These are phyloP conservation scores for Stachybotrys chlorohalonatus DNA, from an alignment of 2,329 filamentous ascomycete genomes.

Conservation along the genomic window DNA sequence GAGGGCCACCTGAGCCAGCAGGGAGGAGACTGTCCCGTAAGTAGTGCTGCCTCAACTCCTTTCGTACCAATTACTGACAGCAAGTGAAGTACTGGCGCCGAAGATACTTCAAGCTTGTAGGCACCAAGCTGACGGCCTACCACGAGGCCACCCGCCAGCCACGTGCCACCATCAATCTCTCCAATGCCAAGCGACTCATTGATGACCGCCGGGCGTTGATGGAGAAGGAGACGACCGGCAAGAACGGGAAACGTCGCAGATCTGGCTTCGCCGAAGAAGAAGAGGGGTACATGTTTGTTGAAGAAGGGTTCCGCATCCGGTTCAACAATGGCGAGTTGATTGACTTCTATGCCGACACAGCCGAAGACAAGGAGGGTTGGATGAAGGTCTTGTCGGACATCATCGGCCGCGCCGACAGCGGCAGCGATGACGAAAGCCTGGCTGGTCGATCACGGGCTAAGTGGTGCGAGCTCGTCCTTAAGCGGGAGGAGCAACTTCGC, in stretches of 20 bases:
- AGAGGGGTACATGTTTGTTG: conserved; percentile 99
- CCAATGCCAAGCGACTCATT: conserved; percentile 86
- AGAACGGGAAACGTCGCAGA: conserved; percentile 71
- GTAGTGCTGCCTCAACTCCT: conserved; percentile 23
- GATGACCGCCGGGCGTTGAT: conserved; percentile 81
- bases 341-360: conserved; percentile 92
- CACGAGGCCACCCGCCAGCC: conserved; percentile 94
- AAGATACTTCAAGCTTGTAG: conserved; percentile 90
- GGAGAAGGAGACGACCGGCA: conserved; percentile 72
- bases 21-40: conserved; percentile 92
- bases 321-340: conserved; percentile 98
- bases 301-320: conserved; percentile 96
- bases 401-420: conserved; percentile 45
- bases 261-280: conserved; percentile 97
- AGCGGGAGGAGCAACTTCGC: conserved; percentile 51
- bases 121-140: conserved; percentile 86
- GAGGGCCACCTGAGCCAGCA: conserved; percentile 93
- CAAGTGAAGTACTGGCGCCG: conserved; percentile 80
- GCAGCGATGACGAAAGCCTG: conserved; percentile 33
- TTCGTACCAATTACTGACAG: conserved; percentile 25
- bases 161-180: conserved; percentile 91
- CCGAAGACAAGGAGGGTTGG: conserved; percentile 85
- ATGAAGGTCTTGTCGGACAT: conserved; percentile 78
- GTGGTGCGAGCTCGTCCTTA: conserved; percentile 61
- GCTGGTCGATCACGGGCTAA: conserved; percentile 40